These are phyloP conservation scores for Globisporangium parvum DNA, from an alignment of 352 stramenopile species.

Conservation along the genomic window DNA sequence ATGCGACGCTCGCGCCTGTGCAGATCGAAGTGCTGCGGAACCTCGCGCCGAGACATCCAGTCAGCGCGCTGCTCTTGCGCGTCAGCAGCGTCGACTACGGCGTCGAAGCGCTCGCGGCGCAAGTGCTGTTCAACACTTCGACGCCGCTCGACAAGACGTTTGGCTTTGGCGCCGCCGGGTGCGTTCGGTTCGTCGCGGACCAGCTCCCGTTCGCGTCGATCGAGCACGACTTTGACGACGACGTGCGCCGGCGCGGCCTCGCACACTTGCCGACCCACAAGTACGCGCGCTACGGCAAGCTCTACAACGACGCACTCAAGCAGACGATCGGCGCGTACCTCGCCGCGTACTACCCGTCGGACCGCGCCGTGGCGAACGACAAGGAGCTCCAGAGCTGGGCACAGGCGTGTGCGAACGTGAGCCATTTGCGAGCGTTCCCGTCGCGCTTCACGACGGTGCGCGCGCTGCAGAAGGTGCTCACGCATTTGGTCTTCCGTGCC, in stretches of 20 bases:
- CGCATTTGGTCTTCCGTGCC: no score
- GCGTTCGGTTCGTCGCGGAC: constrained; percentile 20
- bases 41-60: constrained; percentile 26
- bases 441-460: neutral
- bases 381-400: constrained; percentile 28
- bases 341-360: neutral
- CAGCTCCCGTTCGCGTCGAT: neutral
- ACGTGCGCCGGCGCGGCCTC: constrained; percentile 4
- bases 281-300: constrained; percentile 7
- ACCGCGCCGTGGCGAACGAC: constrained; percentile 1
- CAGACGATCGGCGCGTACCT: neutral
- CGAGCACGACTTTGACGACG: constrained; percentile 1
- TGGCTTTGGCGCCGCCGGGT: constrained; percentile 30
- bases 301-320: neutral
- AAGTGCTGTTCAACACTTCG: constrained; percentile 34
- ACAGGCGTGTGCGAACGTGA: constrained; percentile 6
- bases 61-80: constrained; percentile 26
- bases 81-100: constrained; percentile 34
- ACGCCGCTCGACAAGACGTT: constrained; percentile 39
- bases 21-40: constrained; percentile 34
- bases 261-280: constrained; percentile 5
- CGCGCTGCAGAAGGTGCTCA: neutral
- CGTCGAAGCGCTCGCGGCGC: constrained; percentile 26
- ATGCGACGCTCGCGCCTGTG: constrained; percentile 40
- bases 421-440: constrained; percentile 21